Evolutionary conservation across 163 green algal genomes (phyloP), one percentile per base, ranked within the genome.

Genomic region (Chlorella variabilis): DNA sequence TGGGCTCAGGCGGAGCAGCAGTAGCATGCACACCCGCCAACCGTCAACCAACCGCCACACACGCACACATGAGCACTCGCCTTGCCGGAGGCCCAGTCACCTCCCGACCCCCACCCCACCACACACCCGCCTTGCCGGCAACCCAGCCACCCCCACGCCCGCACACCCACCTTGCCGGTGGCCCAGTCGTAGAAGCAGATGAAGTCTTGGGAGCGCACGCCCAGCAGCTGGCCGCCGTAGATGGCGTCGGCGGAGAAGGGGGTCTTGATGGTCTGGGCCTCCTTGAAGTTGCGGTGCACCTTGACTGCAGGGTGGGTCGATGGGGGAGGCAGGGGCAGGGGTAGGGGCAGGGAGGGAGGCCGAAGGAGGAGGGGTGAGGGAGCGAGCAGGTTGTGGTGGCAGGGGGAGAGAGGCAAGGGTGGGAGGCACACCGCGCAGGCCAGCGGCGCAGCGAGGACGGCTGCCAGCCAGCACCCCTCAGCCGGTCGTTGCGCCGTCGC

Each of bases 121-220:
- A n/a, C n/a, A n/a, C n/a, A n/a, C n/a, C n/a, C n/a, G n/a, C n/a
- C n/a, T n/a, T n/a, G n/a, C n/a, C n/a, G n/a, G n/a, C n/a, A n/a
- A n/a, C n/a, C n/a, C n/a, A n/a, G n/a, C n/a, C n/a, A n/a, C n/a
- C n/a, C n/a, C n/a, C n/a, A n/a, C n/a, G n/a, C n/a, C n/a, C n/a
- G n/a, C n/a, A n/a, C n/a, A 23, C 68, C 62, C 54, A 86, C 87
- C 82, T 90, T 85, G 66, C 90, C 93, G 68, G 91, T 91, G 41
- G 87, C 87, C 97, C 97, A 99, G 87, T 99, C 95, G 84, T 99
- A 99, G 84, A 99, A 99, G 78, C 90, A 93, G 48, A 99, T 89
- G 83, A 97, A 99, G 86, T 99, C 97, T 2, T 76, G 71, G 21
- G 85, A 90, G 27, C 92, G 89, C 31, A 98, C 89, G 41, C 81